Conservation (phyloP, 257 asterid genomes). For the Ballota nigra region DNA sequence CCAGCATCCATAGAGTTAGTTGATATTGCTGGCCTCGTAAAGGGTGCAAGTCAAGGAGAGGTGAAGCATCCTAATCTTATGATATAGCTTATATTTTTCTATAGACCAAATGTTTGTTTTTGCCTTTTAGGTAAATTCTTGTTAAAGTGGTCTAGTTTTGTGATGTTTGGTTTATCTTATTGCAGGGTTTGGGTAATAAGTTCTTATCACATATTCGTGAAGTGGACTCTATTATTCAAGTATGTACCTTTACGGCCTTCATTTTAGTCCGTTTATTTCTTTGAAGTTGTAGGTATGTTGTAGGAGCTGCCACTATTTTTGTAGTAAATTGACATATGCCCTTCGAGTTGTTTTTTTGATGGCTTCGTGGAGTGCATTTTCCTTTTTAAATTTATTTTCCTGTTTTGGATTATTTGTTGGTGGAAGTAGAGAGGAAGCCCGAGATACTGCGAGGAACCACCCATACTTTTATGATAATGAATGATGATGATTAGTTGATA, state of each 20-base stretch:
- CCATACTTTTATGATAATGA: constrained; percentile 11
- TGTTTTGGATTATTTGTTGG: background rate
- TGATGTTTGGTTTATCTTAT: constrained; percentile 29
- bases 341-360: background rate
- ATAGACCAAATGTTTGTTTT: constrained; percentile 17
- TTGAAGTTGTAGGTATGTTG: background rate
- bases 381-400: background rate
- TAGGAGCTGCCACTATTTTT: background rate
- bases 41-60: constrained; percentile 99
- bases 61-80: constrained; percentile 36
- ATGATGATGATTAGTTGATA: background rate
- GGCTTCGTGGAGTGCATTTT: background rate
- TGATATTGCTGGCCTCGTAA: constrained; percentile 97
- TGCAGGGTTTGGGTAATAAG: constrained; percentile 94
- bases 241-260: constrained; percentile 21
- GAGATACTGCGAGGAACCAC: background rate
- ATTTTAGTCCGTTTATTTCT: constrained; percentile 5
- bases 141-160: constrained; percentile 14
- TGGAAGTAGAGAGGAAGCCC: background rate
- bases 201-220: constrained; percentile 96
- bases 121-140: constrained; percentile 6
- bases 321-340: background rate
- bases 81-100: constrained; percentile 8
- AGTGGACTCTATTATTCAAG: constrained; percentile 98
- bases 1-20: constrained; percentile 95